Base-by-base conservation (phyloP, 257 asterid species). In the Euphrasia confusa region DNA sequence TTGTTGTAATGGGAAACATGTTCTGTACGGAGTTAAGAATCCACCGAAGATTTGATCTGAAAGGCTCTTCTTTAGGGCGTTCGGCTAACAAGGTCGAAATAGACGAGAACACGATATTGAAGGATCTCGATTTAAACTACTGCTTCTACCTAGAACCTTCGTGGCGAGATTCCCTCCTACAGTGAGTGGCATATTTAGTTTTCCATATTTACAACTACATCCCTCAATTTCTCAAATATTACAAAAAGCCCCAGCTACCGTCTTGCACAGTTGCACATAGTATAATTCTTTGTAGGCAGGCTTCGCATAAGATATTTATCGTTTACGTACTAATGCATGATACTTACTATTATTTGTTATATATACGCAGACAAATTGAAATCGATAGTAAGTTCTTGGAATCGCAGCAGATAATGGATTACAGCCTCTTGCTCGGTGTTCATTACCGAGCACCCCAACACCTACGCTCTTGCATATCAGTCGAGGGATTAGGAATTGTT, bases 1-100 rank as follows among this genome's bases (percentile, higher is more conserved):
- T 85, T 35, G 90, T 85, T 12, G 90, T 85, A 24, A 85, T 85
- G 95, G 95, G 95, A 61, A 85, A 85, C 71, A 74, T 85, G 95
- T 85, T 83, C 81, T 85, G 90, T 84, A 83, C 95, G 32, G 90
- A 79, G 71, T 64, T 85, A 50, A 77, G 95, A 72, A 83, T 85
- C 79, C 95, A 83, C 59, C 76, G 90, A 28, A 74, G 95, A 67
- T 85, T 85, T 67, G 95, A 85, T 71, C 52, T 85, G 53, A 85
- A 85, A 78, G 95, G 95, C 58, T 85, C 95, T 69, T 83, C 90
- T 8, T 77, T 85, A 45, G 95, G 95, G 58, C 90, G 95, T 64
- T 85, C 95, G 15, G 90, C 82, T 40, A 77, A 81, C 74, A 83
- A 85, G 68, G 90, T 85, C 58, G 88, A 83, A 75, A 83, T 85